These are phyloP conservation scores for Chenopodium formosanum DNA, from an alignment of 148 eudicot genomes.

Conservation along the genomic window DNA sequence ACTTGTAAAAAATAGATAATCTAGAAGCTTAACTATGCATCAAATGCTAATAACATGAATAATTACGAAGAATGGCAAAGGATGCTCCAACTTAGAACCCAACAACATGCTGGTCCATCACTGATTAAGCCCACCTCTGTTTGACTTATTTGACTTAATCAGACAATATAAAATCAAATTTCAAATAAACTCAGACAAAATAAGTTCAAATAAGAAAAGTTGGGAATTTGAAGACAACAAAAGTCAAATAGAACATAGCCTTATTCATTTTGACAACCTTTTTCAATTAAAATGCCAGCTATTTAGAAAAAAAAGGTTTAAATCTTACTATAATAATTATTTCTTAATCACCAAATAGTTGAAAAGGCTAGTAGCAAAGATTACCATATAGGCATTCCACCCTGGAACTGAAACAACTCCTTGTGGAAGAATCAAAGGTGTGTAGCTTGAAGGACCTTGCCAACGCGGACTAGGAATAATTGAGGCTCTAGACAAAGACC, in stretches of 20 bases:
- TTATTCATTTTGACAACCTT: not conserved
- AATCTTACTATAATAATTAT: not conserved
- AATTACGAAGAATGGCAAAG: not conserved
- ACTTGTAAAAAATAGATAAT: not conserved
- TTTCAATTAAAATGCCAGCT: not conserved
- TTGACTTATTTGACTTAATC: too few species aligned
- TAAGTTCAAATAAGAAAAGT: too few species aligned
- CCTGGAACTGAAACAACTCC: constrained; percentile 83
- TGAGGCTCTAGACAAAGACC: constrained; percentile 78
- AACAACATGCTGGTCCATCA: not conserved
- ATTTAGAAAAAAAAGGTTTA: not conserved
- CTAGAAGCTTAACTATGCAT: not conserved
- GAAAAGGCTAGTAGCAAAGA: constrained; percentile 28
- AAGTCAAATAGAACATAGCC: too few species aligned
- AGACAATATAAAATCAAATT: too few species aligned
- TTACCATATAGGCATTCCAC: constrained; percentile 89
- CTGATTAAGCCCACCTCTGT: not conserved
- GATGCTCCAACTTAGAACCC: not conserved
- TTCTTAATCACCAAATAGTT: not conserved
- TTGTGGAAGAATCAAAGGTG: constrained; percentile 76
- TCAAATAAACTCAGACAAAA: too few species aligned
- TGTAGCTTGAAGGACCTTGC: constrained; percentile 87
- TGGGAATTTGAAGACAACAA: too few species aligned
- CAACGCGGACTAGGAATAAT: constrained; percentile 75
- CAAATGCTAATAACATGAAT: not conserved